Percentiles rank a stretch among this genome's conserved stretches.
phyloP scores from a whole-genome alignment of 108 stramenopile species.

The Aurantiochytrium sp. region DNA sequence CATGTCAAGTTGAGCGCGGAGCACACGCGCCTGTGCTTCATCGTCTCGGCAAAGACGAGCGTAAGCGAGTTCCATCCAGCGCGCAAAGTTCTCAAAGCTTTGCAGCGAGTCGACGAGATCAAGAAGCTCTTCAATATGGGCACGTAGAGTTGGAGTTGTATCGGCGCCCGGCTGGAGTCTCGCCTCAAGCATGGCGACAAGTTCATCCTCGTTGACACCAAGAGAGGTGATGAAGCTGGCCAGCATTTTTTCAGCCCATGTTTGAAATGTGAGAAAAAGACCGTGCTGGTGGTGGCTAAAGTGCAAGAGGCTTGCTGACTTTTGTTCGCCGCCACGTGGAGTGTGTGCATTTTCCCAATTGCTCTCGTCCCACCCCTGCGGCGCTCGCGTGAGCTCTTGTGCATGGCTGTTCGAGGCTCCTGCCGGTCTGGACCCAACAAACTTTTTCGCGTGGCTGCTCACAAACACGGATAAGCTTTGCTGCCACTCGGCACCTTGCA shows the following conservation, averaged over 20 bases:
- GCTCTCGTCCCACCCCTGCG: background rate
- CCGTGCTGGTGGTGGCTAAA: background rate
- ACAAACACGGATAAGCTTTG: background rate
- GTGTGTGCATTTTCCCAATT: background rate
- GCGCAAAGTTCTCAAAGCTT: constrained; percentile 9
- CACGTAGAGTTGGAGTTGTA: background rate
- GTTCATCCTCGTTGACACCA: background rate
- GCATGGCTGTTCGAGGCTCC: background rate
- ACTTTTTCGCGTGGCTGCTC: background rate
- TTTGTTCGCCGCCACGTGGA: background rate
- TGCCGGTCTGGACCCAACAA: background rate
- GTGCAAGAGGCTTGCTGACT: background rate
- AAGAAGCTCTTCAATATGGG: background rate
- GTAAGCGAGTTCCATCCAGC: background rate
- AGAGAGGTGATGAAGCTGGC: background rate
- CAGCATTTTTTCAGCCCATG: background rate
- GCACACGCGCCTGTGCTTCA: background rate
- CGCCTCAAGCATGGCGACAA: background rate
- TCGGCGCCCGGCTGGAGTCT: background rate
- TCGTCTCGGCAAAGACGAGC: background rate
- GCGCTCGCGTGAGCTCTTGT: background rate
- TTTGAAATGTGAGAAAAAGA: background rate
- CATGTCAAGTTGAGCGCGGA: background rate
- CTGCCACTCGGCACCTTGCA: background rate
- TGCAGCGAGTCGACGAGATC: background rate